These are phyloP conservation scores for Corynespora cassiicola DNA, from an alignment of 2,329 filamentous ascomycete genomes.

Conservation along the genomic window DNA sequence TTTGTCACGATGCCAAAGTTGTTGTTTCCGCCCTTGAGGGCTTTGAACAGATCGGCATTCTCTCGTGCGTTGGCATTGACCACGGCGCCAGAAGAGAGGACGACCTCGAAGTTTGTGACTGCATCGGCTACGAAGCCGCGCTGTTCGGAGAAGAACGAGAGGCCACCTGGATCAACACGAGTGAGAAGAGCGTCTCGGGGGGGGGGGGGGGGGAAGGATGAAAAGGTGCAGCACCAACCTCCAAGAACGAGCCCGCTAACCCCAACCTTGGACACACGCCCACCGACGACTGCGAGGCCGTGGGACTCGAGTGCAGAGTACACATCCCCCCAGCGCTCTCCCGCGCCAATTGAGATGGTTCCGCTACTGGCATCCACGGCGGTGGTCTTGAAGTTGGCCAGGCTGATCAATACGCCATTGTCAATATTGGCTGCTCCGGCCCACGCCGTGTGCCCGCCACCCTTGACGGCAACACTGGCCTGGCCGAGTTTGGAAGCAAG, in stretches of 20 bases:
- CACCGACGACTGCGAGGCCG: constrained; percentile 12
- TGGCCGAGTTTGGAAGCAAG: background rate
- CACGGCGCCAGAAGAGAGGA: constrained; percentile 44
- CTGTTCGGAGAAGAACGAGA: constrained; percentile 35
- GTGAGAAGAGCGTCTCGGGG: too few species aligned
- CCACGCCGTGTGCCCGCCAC: constrained; percentile 50
- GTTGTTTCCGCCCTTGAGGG: constrained; percentile 38
- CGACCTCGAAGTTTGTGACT: constrained; percentile 36
- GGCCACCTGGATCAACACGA: too few species aligned
- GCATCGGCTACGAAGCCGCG: constrained; percentile 42
- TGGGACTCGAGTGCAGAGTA: constrained; percentile 4
- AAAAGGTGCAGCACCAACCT: too few species aligned
- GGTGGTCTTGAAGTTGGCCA: constrained; percentile 17
- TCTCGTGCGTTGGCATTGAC: constrained; percentile 16
- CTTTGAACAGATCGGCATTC: constrained; percentile 35
- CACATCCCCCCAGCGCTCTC: constrained; percentile 11
- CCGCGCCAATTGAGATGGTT: constrained; percentile 23
- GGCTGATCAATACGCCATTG: constrained; percentile 23
- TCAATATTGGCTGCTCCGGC: constrained; percentile 27
- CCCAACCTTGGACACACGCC: constrained; percentile 13
- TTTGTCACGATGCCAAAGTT: constrained; percentile 35
- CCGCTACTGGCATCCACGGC: constrained; percentile 13
- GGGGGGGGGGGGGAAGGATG: too few species aligned
- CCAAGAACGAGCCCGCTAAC: constrained; percentile 33
- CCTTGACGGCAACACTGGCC: too few species aligned